Evolutionary conservation across 371 early-diverging fungal species (phyloP), one percentile per base, ranked within the genome.

Genomic region (Basidiobolus heterosporus): DNA sequence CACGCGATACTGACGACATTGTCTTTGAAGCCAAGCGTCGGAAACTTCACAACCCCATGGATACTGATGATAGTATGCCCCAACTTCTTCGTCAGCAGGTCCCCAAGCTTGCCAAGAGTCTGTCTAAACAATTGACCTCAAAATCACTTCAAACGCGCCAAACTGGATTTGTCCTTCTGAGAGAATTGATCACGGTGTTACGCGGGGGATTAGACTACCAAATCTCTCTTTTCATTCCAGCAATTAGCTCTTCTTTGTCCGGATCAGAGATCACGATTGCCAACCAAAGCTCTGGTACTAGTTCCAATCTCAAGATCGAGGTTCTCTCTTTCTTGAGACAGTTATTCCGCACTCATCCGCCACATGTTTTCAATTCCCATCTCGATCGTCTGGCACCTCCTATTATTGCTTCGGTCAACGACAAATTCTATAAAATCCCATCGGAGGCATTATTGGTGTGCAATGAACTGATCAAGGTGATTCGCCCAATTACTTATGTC

Each of bases 261-360:
- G 30, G 30, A 9, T 30, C 30, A 30, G 30, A 30, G 9, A 30
- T 9, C 47, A 58, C 13, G 54, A 65, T 37, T 22, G 51, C 7
- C 19, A 57, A 72, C 48, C 70, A 69, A 50, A 70, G 70, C 35
- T 47, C 62, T 38, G 65, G 69, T 18, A 80, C 83, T 44, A 80
- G 78, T 57, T 77, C 88, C 16, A 85, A 85, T 54, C 60, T 88
- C 38, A 86, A 85, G 65, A 82, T 88, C 46, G 88, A 88, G 54
- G 72, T 78, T 3, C 70, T 88, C 19, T 67, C 66, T 8, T 86
- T 86, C 61, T 58, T 90, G 23, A 72, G 81, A 15, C 61, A 71
- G 24, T 64, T 83, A 16, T 72, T 88, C 58, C 64, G 62, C 15
- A 63, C 62, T 2, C 88, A 85, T 56, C 30, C 60, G 7, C 58